Conservation (phyloP, 2,329 filamentous ascomycete species). For the Drechslerella coelobrocha region DNA sequence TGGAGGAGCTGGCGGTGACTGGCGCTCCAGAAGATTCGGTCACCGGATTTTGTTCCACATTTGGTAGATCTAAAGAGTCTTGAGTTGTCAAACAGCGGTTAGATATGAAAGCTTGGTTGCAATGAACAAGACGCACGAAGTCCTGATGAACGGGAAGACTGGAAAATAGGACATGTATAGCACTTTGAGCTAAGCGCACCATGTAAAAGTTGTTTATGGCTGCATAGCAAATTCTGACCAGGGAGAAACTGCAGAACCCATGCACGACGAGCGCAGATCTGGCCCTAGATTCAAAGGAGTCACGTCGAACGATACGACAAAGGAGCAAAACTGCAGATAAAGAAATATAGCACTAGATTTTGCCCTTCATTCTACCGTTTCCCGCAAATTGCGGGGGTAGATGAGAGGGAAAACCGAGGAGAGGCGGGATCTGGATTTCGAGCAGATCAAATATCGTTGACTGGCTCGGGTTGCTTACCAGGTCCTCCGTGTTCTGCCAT, state of each 20-base stretch:
- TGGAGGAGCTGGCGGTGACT: not conserved
- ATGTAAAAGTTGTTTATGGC: too few species aligned
- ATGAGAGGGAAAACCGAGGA: not conserved
- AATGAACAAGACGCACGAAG: not conserved
- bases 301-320: too few species aligned
- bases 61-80: slow-evolving; percentile 20
- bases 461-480: slow-evolving; percentile 30
- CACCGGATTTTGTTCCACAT: not conserved
- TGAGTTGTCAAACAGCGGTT: slow-evolving; percentile 1
- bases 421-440: not conserved
- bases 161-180: not conserved
- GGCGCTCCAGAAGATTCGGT: slow-evolving; percentile 8
- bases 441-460: too few species aligned
- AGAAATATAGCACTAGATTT: too few species aligned
- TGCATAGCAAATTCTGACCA: too few species aligned
- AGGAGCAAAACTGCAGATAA: too few species aligned
- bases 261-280: too few species aligned
- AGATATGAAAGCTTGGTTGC: slow-evolving; percentile 5
- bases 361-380: too few species aligned
- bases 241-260: too few species aligned
- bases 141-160: not conserved
- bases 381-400: too few species aligned
- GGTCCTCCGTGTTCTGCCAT: slow-evolving; percentile 44
- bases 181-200: not conserved
- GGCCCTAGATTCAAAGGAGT: too few species aligned